phyloP scores from a whole-genome alignment of 306 rosid species.

The Gleditsia sinensis region DNA sequence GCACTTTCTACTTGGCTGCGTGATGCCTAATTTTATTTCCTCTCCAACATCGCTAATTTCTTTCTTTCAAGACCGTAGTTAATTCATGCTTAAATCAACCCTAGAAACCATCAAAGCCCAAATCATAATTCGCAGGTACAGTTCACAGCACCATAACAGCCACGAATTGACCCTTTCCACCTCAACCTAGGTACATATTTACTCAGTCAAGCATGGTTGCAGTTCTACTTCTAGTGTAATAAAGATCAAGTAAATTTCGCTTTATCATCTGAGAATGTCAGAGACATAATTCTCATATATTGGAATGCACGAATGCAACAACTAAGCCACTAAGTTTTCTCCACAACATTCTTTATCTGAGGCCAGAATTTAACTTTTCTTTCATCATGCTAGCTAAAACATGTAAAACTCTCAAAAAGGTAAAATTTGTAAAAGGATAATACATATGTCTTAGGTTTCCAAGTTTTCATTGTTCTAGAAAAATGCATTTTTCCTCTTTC shows the following conservation, averaged over 20 bases:
- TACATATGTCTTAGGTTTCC: background rate
- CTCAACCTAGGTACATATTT: background rate
- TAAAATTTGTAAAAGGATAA: background rate
- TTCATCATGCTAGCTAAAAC: background rate
- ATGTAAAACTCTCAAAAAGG: background rate
- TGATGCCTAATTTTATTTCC: too few relatives aligned
- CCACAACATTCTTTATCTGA: background rate
- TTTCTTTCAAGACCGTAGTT: too few relatives aligned
- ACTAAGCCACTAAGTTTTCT: background rate
- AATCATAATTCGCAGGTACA: too few relatives aligned
- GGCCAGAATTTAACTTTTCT: background rate
- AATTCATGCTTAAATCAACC: too few relatives aligned
- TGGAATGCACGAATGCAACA: slow-evolving; percentile 14
- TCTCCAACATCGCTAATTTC: too few relatives aligned
- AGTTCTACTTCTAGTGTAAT: slow-evolving; percentile 1
- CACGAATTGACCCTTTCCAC: too few relatives aligned
- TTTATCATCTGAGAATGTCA: background rate
- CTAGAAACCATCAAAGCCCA: too few relatives aligned
- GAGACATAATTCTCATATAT: slow-evolving; percentile 1
- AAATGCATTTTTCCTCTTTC: background rate
- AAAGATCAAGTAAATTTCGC: background rate
- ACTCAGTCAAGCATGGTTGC: background rate
- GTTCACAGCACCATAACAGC: too few relatives aligned
- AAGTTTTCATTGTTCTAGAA: background rate
- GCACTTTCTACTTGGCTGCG: too few relatives aligned